Base-by-base conservation (phyloP, 1,284 basidiomycete species). In the Apiotrichum montevideense region DNA sequence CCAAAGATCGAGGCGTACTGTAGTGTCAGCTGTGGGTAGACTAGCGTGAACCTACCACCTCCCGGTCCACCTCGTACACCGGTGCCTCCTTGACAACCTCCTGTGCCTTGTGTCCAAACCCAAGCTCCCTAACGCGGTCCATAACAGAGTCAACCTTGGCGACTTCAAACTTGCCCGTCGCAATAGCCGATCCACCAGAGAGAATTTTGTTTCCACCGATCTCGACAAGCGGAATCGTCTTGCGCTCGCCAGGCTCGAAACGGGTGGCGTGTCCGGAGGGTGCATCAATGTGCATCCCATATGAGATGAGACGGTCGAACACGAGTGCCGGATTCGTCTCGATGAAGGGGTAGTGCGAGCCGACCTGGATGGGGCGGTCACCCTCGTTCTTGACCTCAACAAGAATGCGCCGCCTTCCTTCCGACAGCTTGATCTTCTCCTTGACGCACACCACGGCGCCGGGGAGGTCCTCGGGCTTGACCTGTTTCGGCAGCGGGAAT, bases 321-420 rank as follows among this genome's bases (percentile, higher is more conserved):
- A 80, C 79, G 6, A 99, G 82, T 0, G 83, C 79, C 1, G 84
- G 77, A 76, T 98, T 99, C 13, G 88, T 88, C 77, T 98, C 94
- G 63, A 88, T 81, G 77, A 98, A 96, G 57, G 86, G 88, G 73
- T 93, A 98, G 73, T 99, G 91, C 2, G 92, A 95, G 4, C 92
- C 91, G 52, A 95, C 83, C 80, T 98, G 95, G 57, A 98, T 87
- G 4, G 95, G 95, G 32, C 95, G 81, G 73, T 98, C 95, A 0
- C 95, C 94, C 42, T 85, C 88, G 77, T 99, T 98, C 37, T 87
- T 90, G 42, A 98, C 92, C 41, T 82, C 81, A 51, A 98, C 74
- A 58, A 78, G 78, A 60, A 93, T 79, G 32, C 89, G 82, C 58
- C 85, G 78, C 33, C 91, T 79, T 13, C 84, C 85, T 43, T 80